phyloP scores from a whole-genome alignment of 371 early-diverging fungal species.

The Syncephalastrum racemosum region DNA sequence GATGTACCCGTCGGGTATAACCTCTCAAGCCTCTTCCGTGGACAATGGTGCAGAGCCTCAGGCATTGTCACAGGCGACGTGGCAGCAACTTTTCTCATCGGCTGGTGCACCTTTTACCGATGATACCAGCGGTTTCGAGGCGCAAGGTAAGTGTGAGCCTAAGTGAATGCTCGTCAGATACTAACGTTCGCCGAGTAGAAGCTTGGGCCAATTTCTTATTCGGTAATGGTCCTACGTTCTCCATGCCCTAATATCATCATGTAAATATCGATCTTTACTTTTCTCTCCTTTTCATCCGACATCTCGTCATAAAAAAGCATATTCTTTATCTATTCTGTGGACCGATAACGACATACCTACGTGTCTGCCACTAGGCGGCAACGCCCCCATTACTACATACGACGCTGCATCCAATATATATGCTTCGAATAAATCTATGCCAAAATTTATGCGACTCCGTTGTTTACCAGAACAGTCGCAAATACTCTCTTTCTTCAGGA shows the following conservation, averaged over 20 bases:
- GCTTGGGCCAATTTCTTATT: neutral
- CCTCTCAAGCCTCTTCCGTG: neutral
- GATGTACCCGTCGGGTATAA: neutral
- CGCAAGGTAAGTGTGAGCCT: constrained; percentile 15
- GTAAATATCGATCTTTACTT: no score
- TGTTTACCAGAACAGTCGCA: no score
- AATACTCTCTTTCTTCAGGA: no score
- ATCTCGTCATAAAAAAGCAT: no score
- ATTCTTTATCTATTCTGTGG: neutral
- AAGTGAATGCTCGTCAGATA: neutral
- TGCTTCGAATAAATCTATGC: no score
- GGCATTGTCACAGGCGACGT: constrained; percentile 27
- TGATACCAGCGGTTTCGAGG: constrained; percentile 18
- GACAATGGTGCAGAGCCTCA: neutral
- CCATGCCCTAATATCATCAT: no score
- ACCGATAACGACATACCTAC: neutral
- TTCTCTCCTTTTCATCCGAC: no score
- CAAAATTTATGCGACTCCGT: no score
- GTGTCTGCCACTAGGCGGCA: neutral
- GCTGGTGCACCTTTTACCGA: constrained; percentile 34
- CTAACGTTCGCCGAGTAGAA: neutral
- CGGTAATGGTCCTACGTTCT: no score
- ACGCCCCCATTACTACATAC: no score
- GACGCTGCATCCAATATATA: no score
- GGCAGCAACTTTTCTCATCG: constrained; percentile 43